A percentile compares a stretch with the other conserved stretches of the same genome.
phyloP scores from a whole-genome alignment of 1,284 basidiomycete species.

The Cystobasidiaceae sp. region DNA sequence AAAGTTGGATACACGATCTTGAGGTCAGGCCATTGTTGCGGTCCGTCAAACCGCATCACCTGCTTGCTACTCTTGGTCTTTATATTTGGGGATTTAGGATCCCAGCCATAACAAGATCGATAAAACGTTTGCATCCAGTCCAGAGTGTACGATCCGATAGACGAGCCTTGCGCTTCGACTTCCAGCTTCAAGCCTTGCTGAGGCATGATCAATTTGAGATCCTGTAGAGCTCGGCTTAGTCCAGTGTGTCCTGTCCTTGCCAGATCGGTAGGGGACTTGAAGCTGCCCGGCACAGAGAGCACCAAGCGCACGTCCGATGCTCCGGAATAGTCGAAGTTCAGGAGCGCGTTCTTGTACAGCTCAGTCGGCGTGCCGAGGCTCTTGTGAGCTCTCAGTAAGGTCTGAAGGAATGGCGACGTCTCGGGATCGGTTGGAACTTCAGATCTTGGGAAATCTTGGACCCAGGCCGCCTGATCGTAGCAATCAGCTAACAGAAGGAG shows the following conservation, averaged over 20 bases:
- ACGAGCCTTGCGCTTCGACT: constrained; percentile 23
- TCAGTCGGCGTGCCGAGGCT: constrained; percentile 17
- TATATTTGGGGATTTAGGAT: constrained; percentile 10
- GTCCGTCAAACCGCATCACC: background rate
- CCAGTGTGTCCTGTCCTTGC: constrained; percentile 11
- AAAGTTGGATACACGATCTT: constrained; percentile 28
- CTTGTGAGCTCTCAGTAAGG: constrained; percentile 5
- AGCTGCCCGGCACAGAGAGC: constrained; percentile 21
- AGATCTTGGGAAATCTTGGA: constrained; percentile 19
- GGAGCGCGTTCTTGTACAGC: constrained; percentile 8
- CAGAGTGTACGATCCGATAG: constrained; percentile 14
- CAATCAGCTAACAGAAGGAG: background rate
- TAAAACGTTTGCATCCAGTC: constrained; percentile 31
- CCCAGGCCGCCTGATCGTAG: constrained; percentile 28
- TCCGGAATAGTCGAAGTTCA: background rate
- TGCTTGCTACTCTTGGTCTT: constrained; percentile 3
- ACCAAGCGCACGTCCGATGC: constrained; percentile 10
- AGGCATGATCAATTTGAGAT: constrained; percentile 5
- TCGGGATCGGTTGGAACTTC: background rate
- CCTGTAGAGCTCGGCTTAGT: constrained; percentile 5
- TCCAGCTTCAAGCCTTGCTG: background rate
- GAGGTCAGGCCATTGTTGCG: background rate
- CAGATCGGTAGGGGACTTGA: background rate
- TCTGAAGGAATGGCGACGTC: constrained; percentile 15
- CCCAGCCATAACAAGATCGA: constrained; percentile 18